Evolutionary conservation across 2,329 filamentous ascomycete genomes (phyloP), one percentile per base, ranked within the genome.

Genomic region (Didymella arachidicola): DNA sequence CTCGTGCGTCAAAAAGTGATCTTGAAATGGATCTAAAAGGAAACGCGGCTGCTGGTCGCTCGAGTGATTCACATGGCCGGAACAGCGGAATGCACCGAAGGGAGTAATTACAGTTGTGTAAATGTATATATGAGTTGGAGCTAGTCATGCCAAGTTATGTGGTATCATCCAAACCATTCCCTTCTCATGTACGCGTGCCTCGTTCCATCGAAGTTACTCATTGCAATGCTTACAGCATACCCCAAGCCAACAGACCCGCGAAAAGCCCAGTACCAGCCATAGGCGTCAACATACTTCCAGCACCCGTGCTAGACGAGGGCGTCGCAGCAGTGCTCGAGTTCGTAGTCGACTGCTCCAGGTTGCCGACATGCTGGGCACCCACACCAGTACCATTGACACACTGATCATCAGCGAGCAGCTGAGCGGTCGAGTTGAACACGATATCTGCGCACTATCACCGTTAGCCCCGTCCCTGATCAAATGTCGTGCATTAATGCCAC

Each of bases 361-460:
- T 76, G 25, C 60, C 58, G 27, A 76, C 65, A 1, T 54, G 63
- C 10, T 70, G 65, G 22, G 77, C 77, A 26, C 73, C 66, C n/a
- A 80, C 75, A 25, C 72, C 75, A 1, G 78, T 80, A 0, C 68
- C 68, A 49, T 80, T 81, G 39, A 68, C 57, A 65, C 79, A 81
- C 51, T 73, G 53, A 26, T 76, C 72, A 29, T 72, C 70, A 6
- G 68, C 49, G 18, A 80, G 75, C 14, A 78, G 62, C 14, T 72
- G 60, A 1, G 79, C 78, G 6, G 75, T 71, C 4, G 72, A 60
- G 47, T 75, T 76, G 72, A 81, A 80, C 26, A 72, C 74, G 48
- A 80, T 78, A 59, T 81, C 79, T 16, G 79, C 78, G 64, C 79
- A 81, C 79, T 80, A 41, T 16, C 41, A 25, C n/a, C 5, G 29